Conservation (phyloP, 768 basidiomycete genomes). For the Multifurca ochricompacta region DNA sequence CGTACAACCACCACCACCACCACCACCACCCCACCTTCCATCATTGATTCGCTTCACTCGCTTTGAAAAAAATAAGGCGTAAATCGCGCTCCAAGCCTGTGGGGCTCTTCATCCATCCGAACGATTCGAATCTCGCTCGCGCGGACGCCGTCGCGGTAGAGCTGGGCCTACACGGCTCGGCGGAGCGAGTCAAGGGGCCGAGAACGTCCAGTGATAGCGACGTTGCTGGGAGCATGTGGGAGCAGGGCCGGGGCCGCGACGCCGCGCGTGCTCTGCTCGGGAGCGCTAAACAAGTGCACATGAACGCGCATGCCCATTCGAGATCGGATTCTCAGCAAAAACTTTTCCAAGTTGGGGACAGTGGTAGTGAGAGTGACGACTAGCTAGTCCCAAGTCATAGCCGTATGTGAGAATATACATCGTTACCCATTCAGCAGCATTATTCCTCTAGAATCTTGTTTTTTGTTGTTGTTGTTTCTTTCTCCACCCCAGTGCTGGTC, state of each 20-base stretch:
- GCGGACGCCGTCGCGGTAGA: constrained; percentile 55
- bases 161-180: constrained; percentile 43
- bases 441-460: not conserved
- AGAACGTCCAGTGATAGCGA: constrained; percentile 31
- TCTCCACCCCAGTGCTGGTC: not conserved
- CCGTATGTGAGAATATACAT: no score
- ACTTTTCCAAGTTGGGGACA: constrained; percentile 17
- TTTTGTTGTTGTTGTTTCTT: not conserved
- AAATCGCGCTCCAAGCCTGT: constrained; percentile 37
- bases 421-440: no score
- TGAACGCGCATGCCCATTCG: not conserved
- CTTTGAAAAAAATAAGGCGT: no score
- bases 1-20: constrained; percentile 1
- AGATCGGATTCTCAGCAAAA: constrained; percentile 12
- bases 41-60: no score
- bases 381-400: not conserved
- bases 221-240: constrained; percentile 31
- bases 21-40: not conserved
- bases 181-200: constrained; percentile 39
- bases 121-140: constrained; percentile 54
- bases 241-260: constrained; percentile 43
- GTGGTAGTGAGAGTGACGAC: constrained; percentile 16
- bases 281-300: constrained; percentile 16
- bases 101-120: constrained; percentile 55
- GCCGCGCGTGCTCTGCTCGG: constrained; percentile 40